A percentile compares a stretch with the other conserved stretches of the same genome.
These are phyloP conservation scores for Talaromyces atroroseus DNA, from an alignment of 2,329 filamentous ascomycete genomes.

Conservation along the genomic window DNA sequence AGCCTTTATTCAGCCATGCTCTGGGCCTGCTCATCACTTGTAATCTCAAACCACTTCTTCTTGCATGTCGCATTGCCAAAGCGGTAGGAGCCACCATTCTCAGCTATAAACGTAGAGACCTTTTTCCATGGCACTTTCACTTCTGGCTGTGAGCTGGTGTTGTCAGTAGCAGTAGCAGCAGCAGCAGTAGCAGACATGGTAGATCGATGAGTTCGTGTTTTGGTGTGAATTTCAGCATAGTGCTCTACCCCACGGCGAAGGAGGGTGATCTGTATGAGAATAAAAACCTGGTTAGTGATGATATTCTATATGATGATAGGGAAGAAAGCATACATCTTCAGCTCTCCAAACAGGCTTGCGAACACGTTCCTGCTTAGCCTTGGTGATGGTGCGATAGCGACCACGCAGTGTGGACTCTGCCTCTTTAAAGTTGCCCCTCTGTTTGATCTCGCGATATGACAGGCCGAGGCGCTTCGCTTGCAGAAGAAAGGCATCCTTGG, in stretches of 20 bases:
- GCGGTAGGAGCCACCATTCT: conserved; percentile 51
- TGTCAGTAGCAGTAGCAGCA: not conserved
- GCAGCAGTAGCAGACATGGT: not conserved
- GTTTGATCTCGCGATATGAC: conserved; percentile 46
- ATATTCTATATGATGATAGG: not conserved
- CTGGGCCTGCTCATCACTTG: not conserved
- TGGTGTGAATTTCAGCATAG: not conserved
- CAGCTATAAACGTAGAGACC: conserved; percentile 49
- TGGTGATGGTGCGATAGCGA: conserved; percentile 43
- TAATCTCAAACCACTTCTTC: conserved; percentile 50
- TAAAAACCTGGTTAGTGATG: not conserved
- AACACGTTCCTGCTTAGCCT: conserved; percentile 40
- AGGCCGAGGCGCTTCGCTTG: conserved; percentile 36
- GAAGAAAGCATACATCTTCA: conserved; percentile 32
- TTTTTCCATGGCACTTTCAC: conserved; percentile 51
- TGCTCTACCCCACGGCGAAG: not conserved
- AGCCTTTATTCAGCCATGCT: not conserved
- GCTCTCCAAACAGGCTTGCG: conserved; percentile 42
- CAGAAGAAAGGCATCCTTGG: conserved; percentile 37
- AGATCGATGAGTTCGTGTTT: not conserved
- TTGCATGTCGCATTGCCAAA: conserved; percentile 59
- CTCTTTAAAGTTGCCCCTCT: conserved; percentile 37
- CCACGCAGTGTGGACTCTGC: conserved; percentile 46
- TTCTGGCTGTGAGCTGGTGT: conserved; percentile 3
- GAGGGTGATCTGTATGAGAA: not conserved